Conservation (phyloP, 768 basidiomycete species). For the Phlebiopsis gigantea region DNA sequence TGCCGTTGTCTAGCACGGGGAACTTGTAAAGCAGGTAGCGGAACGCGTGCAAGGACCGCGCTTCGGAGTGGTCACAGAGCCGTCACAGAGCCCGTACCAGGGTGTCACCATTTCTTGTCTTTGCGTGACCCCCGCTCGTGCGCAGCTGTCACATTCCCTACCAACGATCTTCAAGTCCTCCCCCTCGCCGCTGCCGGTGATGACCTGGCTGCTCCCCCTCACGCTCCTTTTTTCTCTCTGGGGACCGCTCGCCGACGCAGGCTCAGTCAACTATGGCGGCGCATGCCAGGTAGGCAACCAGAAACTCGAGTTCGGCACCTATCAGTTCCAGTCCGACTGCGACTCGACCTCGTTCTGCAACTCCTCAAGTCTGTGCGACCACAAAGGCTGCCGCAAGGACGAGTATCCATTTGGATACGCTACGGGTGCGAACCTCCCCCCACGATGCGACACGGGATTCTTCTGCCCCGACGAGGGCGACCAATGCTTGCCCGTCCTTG, state of each 20-base stretch:
- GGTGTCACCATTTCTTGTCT: neutral
- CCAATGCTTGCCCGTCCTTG: conserved; percentile 52
- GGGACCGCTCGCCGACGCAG: conserved; percentile 35
- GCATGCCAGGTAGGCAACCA: conserved; percentile 52
- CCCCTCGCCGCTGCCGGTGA: conserved; percentile 9
- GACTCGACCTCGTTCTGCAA: conserved; percentile 66
- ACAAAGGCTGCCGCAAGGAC: conserved; percentile 69
- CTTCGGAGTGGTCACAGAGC: neutral
- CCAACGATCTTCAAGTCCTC: neutral
- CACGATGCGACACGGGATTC: conserved; percentile 50
- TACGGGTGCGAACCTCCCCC: conserved; percentile 41
- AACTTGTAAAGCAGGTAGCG: neutral
- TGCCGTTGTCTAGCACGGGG: neutral
- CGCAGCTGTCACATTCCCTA: conserved; percentile 2
- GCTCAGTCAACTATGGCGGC: conserved; percentile 39
- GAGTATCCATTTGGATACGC: conserved; percentile 71
- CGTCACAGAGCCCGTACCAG: neutral
- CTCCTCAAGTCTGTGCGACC: conserved; percentile 44
- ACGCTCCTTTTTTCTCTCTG: conserved; percentile 51
- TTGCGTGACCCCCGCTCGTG: neutral
- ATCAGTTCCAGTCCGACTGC: conserved; percentile 77
- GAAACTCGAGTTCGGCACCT: conserved; percentile 71
- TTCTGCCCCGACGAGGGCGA: conserved; percentile 88
- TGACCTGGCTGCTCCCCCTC: conserved; percentile 30
- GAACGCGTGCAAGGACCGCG: neutral